Percentiles rank a stretch among this genome's conserved stretches.
Conservation (phyloP, 2,329 filamentous ascomycete genomes). For the Ophiostoma fasciatum region DNA sequence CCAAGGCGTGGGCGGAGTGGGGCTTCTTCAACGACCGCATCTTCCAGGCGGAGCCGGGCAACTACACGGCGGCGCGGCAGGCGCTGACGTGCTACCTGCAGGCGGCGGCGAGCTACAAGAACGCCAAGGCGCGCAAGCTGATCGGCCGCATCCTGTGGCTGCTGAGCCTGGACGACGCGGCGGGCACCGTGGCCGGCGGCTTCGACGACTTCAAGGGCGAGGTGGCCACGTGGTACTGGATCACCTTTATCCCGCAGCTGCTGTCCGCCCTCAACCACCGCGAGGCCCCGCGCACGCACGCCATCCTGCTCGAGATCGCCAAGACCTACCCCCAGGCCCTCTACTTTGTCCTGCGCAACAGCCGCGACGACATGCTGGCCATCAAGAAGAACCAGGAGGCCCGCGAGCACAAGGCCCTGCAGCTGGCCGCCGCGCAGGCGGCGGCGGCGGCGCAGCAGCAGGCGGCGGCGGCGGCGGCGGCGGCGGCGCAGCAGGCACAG, state of each 20-base stretch:
- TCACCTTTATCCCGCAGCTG: conserved; percentile 94
- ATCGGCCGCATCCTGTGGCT: conserved; percentile 91
- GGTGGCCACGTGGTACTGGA: conserved; percentile 98
- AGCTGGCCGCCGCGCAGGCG: conserved; percentile 19
- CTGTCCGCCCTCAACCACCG: conserved; percentile 83
- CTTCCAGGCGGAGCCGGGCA: conserved; percentile 78
- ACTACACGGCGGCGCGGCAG: conserved; percentile 73
- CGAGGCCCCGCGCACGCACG: conserved; percentile 75
- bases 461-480: too few relatives aligned
- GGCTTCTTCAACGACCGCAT: conserved; percentile 94
- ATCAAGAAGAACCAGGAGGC: conserved; percentile 81
- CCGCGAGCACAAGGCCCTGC: conserved; percentile 46
- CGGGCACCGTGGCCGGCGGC: conserved; percentile 66
- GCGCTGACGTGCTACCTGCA: conserved; percentile 94
- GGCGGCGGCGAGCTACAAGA: conserved; percentile 92
- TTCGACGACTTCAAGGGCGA: conserved; percentile 97
- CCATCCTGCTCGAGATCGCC: conserved; percentile 81
- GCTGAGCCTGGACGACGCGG: conserved; percentile 79
- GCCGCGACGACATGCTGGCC: conserved; percentile 78
- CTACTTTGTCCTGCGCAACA: conserved; percentile 90
- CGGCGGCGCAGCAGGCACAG: neutral
- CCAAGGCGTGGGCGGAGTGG: conserved; percentile 99
- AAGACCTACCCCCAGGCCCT: conserved; percentile 91
- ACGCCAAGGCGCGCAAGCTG: conserved; percentile 85
- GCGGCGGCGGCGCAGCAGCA: conserved; percentile 3